A percentile compares a stretch with the other conserved stretches of the same genome.
Conservation (phyloP, 441 rosid genomes). For the Corymbia citriodora region DNA sequence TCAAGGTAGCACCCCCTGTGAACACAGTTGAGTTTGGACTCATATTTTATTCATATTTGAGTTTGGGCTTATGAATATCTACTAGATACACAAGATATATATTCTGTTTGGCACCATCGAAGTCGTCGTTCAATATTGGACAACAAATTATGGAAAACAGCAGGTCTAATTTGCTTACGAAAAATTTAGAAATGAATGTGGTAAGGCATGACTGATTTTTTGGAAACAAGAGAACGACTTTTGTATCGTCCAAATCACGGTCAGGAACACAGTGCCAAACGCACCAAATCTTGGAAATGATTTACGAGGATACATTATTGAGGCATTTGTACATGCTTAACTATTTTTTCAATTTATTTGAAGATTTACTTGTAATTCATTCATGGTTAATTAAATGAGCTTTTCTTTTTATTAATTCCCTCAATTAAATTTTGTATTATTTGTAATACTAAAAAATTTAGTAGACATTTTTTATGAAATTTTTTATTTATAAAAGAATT, state of each 20-base stretch:
- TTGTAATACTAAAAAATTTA: neutral
- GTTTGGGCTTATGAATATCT: too few species aligned
- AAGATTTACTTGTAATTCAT: neutral
- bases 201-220: neutral
- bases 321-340: neutral
- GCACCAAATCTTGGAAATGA: too few species aligned
- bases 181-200: neutral
- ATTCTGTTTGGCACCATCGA: neutral
- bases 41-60: too few species aligned
- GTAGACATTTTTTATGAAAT: rapidly evolving
- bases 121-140: neutral
- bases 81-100: too few species aligned
- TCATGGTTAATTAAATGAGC: neutral
- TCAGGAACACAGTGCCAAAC: neutral
- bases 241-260: neutral
- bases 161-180: neutral
- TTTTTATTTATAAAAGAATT: neutral
- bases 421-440: neutral
- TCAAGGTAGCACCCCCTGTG: too few species aligned
- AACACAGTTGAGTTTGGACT: too few species aligned
- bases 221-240: neutral
- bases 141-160: neutral
- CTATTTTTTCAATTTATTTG: neutral
- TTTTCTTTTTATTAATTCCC: neutral
- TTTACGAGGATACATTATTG: neutral